Percentiles rank a stretch among this genome's conserved stretches.
These are phyloP conservation scores for Zasmidium citrigriseum DNA, from an alignment of 2,329 filamentous ascomycete genomes.

Conservation along the genomic window DNA sequence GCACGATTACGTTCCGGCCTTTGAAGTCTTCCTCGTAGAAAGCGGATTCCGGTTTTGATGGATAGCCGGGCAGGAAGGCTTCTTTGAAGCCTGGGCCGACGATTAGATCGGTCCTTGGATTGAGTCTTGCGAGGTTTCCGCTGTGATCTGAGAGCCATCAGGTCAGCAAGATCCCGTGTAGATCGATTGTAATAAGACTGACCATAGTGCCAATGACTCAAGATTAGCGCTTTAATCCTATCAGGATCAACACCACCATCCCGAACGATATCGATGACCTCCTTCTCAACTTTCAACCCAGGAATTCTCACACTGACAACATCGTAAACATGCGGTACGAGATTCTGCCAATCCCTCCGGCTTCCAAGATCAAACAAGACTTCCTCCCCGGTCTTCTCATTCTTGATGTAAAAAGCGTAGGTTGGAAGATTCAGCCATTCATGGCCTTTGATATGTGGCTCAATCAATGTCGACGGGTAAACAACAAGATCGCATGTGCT, in stretches of 20 bases:
- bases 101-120: constrained; percentile 47
- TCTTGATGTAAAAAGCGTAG: constrained; percentile 18
- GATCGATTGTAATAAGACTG: constrained; percentile 3
- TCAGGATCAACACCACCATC: constrained; percentile 35
- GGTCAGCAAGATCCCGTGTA: constrained; percentile 8
- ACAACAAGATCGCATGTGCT: constrained; percentile 20
- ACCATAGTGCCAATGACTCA: constrained; percentile 43
- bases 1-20: constrained; percentile 20
- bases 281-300: constrained; percentile 28
- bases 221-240: constrained; percentile 42
- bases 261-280: constrained; percentile 36
- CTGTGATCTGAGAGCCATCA: constrained; percentile 53
- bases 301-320: constrained; percentile 18
- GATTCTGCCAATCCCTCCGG: constrained; percentile 44
- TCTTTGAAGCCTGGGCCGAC: constrained; percentile 56
- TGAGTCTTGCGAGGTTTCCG: constrained; percentile 53
- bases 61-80: constrained; percentile 51
- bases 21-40: constrained; percentile 66
- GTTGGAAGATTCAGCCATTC: constrained; percentile 23
- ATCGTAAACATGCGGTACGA: constrained; percentile 26
- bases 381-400: constrained; percentile 27
- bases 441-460: constrained; percentile 59
- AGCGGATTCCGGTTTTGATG: constrained; percentile 68
- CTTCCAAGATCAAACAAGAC: constrained; percentile 47
- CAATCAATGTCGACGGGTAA: constrained; percentile 66